These are phyloP conservation scores for Vaccinium corymbosum DNA, from an alignment of 148 eudicot genomes.

Conservation along the genomic window DNA sequence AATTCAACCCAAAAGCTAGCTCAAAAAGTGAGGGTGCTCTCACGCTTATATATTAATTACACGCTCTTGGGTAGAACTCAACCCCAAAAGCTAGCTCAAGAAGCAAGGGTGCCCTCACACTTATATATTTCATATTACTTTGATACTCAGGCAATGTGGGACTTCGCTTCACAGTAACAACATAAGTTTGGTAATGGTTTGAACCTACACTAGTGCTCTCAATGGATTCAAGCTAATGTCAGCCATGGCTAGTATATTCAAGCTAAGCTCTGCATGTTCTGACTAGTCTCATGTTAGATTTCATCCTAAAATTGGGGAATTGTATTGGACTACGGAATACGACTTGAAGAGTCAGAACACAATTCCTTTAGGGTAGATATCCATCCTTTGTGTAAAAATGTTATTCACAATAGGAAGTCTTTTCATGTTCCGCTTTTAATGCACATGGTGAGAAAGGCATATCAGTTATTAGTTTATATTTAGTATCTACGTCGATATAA, in stretches of 20 bases:
- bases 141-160: too few relatives aligned
- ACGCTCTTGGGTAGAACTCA: too few relatives aligned
- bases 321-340: too few relatives aligned
- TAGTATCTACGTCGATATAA: neutral
- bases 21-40: too few relatives aligned
- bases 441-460: neutral
- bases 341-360: neutral
- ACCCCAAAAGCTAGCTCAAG: too few relatives aligned
- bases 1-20: too few relatives aligned
- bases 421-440: neutral
- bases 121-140: too few relatives aligned
- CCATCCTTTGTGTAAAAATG: neutral
- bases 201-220: neutral
- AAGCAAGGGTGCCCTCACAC: too few relatives aligned
- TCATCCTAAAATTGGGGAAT: neutral
- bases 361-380: neutral
- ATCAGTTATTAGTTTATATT: neutral
- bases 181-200: neutral
- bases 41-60: too few relatives aligned
- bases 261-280: neutral
- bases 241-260: neutral
- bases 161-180: neutral
- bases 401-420: neutral
- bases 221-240: neutral
- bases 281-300: neutral